A percentile compares a stretch with the other conserved stretches of the same genome.
Conservation (phyloP, 2,329 filamentous ascomycete species). For the Sordariomycetes sp. region DNA sequence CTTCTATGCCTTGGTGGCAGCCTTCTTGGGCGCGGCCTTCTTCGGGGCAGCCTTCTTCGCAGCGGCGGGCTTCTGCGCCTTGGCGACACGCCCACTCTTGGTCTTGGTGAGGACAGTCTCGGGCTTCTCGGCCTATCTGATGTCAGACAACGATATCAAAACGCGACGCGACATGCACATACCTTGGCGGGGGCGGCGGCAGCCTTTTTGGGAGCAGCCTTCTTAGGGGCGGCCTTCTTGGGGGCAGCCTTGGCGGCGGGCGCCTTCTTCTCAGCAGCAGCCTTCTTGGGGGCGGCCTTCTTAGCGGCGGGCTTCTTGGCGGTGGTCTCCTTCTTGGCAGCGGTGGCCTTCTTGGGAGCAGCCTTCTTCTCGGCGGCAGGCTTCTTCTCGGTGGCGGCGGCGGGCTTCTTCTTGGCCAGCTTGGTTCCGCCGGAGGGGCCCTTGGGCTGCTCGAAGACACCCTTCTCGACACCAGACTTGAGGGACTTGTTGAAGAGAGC, state of each 20-base stretch:
- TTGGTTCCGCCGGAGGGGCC: slow-evolving; percentile 86
- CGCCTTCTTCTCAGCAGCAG: slow-evolving; percentile 15
- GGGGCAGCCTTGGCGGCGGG: slow-evolving; percentile 43
- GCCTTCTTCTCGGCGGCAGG: slow-evolving; percentile 22
- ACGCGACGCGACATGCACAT: slow-evolving; percentile 13
- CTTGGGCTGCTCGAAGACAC: slow-evolving; percentile 83
- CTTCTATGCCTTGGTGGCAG: slow-evolving; percentile 13
- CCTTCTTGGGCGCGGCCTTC: slow-evolving; percentile 40
- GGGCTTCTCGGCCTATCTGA: slow-evolving; percentile 51
- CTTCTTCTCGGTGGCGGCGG: slow-evolving; percentile 27
- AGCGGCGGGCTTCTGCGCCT: slow-evolving; percentile 43
- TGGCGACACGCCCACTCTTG: slow-evolving; percentile 78
- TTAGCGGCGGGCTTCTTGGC: slow-evolving; percentile 33
- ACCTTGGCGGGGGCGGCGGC: slow-evolving; percentile 22
- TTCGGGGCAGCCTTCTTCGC: slow-evolving; percentile 36
- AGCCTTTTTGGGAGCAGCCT: slow-evolving; percentile 29
- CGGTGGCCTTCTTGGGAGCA: slow-evolving; percentile 21
- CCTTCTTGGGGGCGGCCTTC: slow-evolving; percentile 32
- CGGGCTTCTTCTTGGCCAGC: slow-evolving; percentile 68
- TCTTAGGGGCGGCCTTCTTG: slow-evolving; percentile 37
- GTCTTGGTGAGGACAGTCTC: slow-evolving; percentile 65
- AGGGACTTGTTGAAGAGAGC: slow-evolving; percentile 81
- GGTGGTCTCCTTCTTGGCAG: slow-evolving; percentile 49
- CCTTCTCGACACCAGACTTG: slow-evolving; percentile 74
- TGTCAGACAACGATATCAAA: too few relatives aligned